Conservation (phyloP, 345 rosid genomes). For the Arabis alpina region DNA sequence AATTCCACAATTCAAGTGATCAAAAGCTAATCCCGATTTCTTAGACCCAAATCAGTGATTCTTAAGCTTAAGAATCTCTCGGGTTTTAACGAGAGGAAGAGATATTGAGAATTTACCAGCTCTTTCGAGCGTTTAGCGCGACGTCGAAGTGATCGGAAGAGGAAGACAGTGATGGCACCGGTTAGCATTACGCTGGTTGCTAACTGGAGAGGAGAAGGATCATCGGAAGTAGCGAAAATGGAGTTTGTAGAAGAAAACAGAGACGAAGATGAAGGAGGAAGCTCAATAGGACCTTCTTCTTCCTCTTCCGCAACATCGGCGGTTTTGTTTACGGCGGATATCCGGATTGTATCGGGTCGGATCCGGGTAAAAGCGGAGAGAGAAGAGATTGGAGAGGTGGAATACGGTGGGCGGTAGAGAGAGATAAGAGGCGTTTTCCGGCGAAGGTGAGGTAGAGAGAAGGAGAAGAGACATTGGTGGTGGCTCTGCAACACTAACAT, state of each 20-base stretch:
- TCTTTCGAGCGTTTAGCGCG: conserved; percentile 84
- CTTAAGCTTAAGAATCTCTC: background rate
- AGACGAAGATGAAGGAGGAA: conserved; percentile 45
- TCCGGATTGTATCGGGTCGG: conserved; percentile 44
- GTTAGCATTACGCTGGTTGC: conserved; percentile 88
- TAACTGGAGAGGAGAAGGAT: conserved; percentile 73
- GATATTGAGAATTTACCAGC: conserved; percentile 47
- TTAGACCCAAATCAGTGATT: background rate
- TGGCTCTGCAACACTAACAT: conserved; percentile 55
- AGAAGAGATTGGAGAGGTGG: conserved; percentile 19
- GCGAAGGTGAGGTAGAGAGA: conserved; percentile 40
- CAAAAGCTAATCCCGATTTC: background rate
- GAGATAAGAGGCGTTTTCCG: conserved; percentile 30
- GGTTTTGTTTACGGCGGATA: conserved; percentile 42
- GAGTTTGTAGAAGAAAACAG: conserved; percentile 48
- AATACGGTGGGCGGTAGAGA: conserved; percentile 31
- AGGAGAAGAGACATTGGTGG: conserved; percentile 43
- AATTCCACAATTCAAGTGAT: background rate
- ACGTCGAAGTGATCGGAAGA: conserved; percentile 83
- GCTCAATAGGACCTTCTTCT: conserved; percentile 72
- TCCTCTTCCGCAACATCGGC: conserved; percentile 37
- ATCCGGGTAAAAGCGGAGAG: conserved; percentile 34
- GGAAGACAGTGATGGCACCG: conserved; percentile 81
- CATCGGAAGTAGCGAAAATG: conserved; percentile 74
- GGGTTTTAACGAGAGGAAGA: conserved; percentile 4